These are phyloP conservation scores for Wickerhamiella sorbophila DNA, from an alignment of 805 yeast species.

Conservation along the genomic window DNA sequence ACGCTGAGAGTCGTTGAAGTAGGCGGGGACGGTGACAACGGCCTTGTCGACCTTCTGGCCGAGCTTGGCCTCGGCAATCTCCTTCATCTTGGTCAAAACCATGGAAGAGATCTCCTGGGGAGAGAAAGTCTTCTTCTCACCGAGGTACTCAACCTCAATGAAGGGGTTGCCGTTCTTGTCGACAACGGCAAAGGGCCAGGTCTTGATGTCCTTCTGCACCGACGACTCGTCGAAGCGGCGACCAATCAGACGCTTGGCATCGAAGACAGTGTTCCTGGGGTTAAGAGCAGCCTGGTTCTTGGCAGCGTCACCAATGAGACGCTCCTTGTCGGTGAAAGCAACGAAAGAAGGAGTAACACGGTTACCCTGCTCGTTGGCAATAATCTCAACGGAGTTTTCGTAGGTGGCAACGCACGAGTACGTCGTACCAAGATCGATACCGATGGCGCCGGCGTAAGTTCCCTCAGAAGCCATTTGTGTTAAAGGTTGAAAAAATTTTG, in stretches of 20 bases:
- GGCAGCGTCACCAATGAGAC: conserved; percentile 93
- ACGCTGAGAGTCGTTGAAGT: conserved; percentile 79
- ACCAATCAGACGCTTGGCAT: conserved; percentile 90
- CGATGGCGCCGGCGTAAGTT: conserved; percentile 98
- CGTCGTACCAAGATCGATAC: conserved; percentile 96
- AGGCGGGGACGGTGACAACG: conserved; percentile 77
- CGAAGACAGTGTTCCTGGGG: conserved; percentile 74
- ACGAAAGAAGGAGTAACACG: conserved; percentile 95
- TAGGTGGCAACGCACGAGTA: conserved; percentile 95
- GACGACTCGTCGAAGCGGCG: conserved; percentile 71
- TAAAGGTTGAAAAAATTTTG: conserved; percentile 7
- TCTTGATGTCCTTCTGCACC: conserved; percentile 81
- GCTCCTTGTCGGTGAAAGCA: conserved; percentile 84
- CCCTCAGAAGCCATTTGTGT: conserved; percentile 44
- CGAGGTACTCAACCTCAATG: conserved; percentile 68
- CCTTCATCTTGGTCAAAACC: conserved; percentile 84
- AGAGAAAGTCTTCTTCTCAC: conserved; percentile 73
- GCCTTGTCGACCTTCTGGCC: conserved; percentile 73
- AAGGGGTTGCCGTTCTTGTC: conserved; percentile 65
- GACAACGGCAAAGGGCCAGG: conserved; percentile 80
- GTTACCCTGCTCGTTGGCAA: conserved; percentile 97
- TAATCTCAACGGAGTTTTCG: conserved; percentile 86
- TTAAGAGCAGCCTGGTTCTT: conserved; percentile 95
- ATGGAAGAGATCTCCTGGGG: conserved; percentile 93
- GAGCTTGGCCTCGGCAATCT: conserved; percentile 67